phyloP scores from a whole-genome alignment of 345 rosid species.

The Schrenkiella parvula region DNA sequence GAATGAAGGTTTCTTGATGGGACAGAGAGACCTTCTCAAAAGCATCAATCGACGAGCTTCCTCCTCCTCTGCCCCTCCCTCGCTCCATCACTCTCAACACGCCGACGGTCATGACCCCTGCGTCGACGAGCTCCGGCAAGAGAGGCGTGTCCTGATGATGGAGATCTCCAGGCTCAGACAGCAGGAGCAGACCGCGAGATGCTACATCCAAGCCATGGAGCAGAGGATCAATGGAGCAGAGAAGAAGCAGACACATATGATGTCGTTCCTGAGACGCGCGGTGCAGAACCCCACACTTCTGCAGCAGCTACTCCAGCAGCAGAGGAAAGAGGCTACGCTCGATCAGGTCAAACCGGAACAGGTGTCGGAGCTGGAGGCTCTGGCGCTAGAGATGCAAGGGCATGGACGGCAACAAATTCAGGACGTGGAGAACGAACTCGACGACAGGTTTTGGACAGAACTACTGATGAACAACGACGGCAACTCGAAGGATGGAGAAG shows the following conservation, averaged over 20 bases:
- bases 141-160: slow-evolving; percentile 51
- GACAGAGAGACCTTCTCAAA: slow-evolving; percentile 64
- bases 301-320: slow-evolving; percentile 47
- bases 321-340: slow-evolving; percentile 43
- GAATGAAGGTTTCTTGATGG: slow-evolving; percentile 75
- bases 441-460: slow-evolving; percentile 70
- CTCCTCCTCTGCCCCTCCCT: slow-evolving; percentile 35
- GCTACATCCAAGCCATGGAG: slow-evolving; percentile 59
- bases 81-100: slow-evolving; percentile 30
- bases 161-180: slow-evolving; percentile 68
- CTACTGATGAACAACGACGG: slow-evolving; percentile 42
- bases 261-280: slow-evolving; percentile 73
- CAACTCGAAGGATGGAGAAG: slow-evolving; percentile 19
- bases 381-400: slow-evolving; percentile 89
- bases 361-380: slow-evolving; percentile 75
- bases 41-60: slow-evolving; percentile 60
- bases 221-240: slow-evolving; percentile 64
- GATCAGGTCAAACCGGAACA: slow-evolving; percentile 48
- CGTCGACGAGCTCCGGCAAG: slow-evolving; percentile 63
- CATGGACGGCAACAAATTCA: slow-evolving; percentile 35
- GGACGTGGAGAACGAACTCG: slow-evolving; percentile 40
- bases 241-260: slow-evolving; percentile 79
- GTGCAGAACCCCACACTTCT: slow-evolving; percentile 62
- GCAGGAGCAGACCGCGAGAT: slow-evolving; percentile 62
- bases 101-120: slow-evolving; percentile 36